These are phyloP conservation scores for Metschnikowia noctiluminum DNA, from an alignment of 805 yeast genomes.

Conservation along the genomic window DNA sequence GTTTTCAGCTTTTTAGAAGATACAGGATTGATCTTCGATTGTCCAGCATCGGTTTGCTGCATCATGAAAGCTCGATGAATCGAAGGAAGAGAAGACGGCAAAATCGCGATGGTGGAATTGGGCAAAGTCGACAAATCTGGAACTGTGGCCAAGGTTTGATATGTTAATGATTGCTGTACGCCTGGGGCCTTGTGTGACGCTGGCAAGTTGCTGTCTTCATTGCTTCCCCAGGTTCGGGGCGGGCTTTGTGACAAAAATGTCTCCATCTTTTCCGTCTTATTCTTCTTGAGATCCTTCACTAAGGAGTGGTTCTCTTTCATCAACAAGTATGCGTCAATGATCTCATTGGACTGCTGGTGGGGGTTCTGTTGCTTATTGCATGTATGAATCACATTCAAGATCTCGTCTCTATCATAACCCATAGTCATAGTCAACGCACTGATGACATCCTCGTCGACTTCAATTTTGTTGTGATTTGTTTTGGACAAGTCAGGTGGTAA, in stretches of 20 bases:
- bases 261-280: slow-evolving; percentile 50
- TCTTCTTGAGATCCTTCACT: slow-evolving; percentile 61
- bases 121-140: slow-evolving; percentile 53
- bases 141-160: slow-evolving; percentile 45
- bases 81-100: slow-evolving; percentile 92
- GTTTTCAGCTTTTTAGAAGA: slow-evolving; percentile 84
- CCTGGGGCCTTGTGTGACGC: slow-evolving; percentile 37
- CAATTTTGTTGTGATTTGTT: slow-evolving; percentile 37
- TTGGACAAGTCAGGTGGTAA: slow-evolving; percentile 52
- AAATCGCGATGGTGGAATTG: slow-evolving; percentile 80
- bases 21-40: slow-evolving; percentile 44
- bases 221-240: slow-evolving; percentile 44
- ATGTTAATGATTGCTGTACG: slow-evolving; percentile 43
- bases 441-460: slow-evolving; percentile 73
- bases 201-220: slow-evolving; percentile 13
- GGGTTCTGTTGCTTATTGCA: slow-evolving; percentile 36
- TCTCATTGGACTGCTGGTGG: slow-evolving; percentile 55
- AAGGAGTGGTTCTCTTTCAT: slow-evolving; percentile 75
- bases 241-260: slow-evolving; percentile 60
- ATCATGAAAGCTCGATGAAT: slow-evolving; percentile 93
- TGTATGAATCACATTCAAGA: slow-evolving; percentile 63
- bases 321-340: slow-evolving; percentile 79
- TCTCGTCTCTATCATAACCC: slow-evolving; percentile 87
- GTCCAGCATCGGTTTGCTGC: slow-evolving; percentile 35
- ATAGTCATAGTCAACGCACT: slow-evolving; percentile 71